Evolutionary conservation across 371 early-diverging fungal species (phyloP), one percentile per base, ranked within the genome.

Genomic region (Fennellomyces sp.): DNA sequence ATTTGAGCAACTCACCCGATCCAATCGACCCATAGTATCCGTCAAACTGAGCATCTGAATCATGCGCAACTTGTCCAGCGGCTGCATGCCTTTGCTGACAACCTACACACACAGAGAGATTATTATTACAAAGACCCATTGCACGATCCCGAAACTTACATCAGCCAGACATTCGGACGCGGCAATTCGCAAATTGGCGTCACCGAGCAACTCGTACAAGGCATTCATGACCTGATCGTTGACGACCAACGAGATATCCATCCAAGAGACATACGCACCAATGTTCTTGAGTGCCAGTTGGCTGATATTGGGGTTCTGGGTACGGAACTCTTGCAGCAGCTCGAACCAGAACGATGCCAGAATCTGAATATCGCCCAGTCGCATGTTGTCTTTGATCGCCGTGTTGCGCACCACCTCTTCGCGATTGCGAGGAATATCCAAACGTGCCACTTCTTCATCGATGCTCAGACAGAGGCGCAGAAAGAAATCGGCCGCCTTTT

Each of bases 71-170:
- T 97, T 97, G 61, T 96, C 97, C 58, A 80, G 55, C 0, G 94
- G 87, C 52, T 84, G 79, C 97, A 96, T 97, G 28, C 98, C 98
- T 65, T 97, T 97, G 58, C 83, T 84, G 27, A 95, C 82, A 58
- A 97, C 89, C 68, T 79, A 60, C 12, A 26, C 12, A n/a, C 30
- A 52, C 17, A 30, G 19, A 13, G 5, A 56, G 33, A 35, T 52
- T 33, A 42, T 42, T 42, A 3, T 23, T 4, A 19, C 10, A 42
- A 42, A 19, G 5, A 45, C 8, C 8, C 35, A 33, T 33, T 33
- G n/a, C n/a, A n/a, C n/a, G n/a, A n/a, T n/a, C 53, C 3, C 19
- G 11, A 26, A 56, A 28, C 58, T 58, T 64, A 76, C 82, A 56
- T 93, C 91, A 7, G 84, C 83, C 64, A 97, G 70, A 68, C 95